phyloP scores from a whole-genome alignment of 805 yeast genomes.

The Teunomyces lycoperdinae region DNA sequence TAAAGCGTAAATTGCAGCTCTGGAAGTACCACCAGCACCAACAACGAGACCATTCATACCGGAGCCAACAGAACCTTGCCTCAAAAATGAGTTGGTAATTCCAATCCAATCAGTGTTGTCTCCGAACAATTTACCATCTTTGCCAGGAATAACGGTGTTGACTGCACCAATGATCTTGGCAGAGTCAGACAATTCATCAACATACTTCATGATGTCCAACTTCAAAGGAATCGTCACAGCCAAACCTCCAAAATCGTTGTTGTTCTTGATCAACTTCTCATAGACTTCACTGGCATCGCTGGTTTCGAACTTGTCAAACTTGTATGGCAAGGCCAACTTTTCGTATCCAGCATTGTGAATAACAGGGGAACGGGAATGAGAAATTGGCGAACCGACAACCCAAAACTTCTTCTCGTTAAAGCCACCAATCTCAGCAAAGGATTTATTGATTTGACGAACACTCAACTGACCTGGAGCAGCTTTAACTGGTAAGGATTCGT shows the following conservation, averaged over 20 bases:
- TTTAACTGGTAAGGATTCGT: constrained; percentile 59
- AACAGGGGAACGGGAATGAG: constrained; percentile 86
- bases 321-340: constrained; percentile 73
- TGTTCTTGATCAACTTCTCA: constrained; percentile 44
- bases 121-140: constrained; percentile 54
- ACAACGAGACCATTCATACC: constrained; percentile 67
- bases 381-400: constrained; percentile 78
- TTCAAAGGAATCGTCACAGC: constrained; percentile 95
- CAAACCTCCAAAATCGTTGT: constrained; percentile 77
- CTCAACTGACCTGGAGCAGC: constrained; percentile 82
- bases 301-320: constrained; percentile 67
- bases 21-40: constrained; percentile 97
- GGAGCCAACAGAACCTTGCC: constrained; percentile 51
- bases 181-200: constrained; percentile 66
- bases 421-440: constrained; percentile 62
- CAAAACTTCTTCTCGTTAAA: constrained; percentile 55
- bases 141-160: constrained; percentile 69
- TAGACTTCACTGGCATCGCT: constrained; percentile 56
- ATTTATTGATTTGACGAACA: constrained; percentile 58
- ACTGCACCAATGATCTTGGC: constrained; percentile 90
- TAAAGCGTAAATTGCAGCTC: constrained; percentile 91
- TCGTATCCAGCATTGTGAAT: constrained; percentile 80
- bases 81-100: constrained; percentile 62
- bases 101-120: constrained; percentile 98
- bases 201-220: constrained; percentile 67